Base-by-base conservation (phyloP, 805 yeast species). In the Helenozyma baotianmanensis region DNA sequence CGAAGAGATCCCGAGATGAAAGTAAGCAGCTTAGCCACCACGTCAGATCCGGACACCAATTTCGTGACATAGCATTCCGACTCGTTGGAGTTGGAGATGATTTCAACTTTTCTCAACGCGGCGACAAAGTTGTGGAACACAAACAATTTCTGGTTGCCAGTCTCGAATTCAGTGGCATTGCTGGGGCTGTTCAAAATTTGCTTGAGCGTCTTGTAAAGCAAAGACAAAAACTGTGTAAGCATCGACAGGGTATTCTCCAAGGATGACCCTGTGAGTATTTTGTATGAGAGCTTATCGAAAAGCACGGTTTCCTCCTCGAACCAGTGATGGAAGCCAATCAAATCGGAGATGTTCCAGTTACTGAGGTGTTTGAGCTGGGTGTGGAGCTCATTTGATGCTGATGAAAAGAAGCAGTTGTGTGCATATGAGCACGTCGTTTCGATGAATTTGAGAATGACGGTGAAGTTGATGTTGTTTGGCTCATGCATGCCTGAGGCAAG, bases 301-400 rank as follows among this genome's bases (percentile, higher is more conserved):
- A 9, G 11, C 5, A 47, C 36, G 4, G 9, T 16, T n/a, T 34
- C 34, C n/a, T 36, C 42, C n/a, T 50, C 54, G 22, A 59, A 40
- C 68, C 69, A 64, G 32, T 51, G 40, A 23, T 49, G 53, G 35
- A 56, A 60, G 1, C 68, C 68, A 23, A 62, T 40, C 14, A 53
- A 30, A 4, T 48, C 50, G 1, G 51, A 36, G 1, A 56, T 50
- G 5, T 41, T 45, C 68, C 68, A 62, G 1, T 33, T 30, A 3
- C 56, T 42, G 9, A 35, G 33, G 9, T 31, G 38, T 21, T 30
- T 38, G 4, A 55, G 34, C 8, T 27, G 33, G 4, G 37, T 35
- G 6, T 30, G 21, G 11, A 57, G 33, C 2, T 45, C 53, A 23
- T 35, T 45, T 2, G 37, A 11, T 2, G 36, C 37, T 1, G 33